phyloP scores from a whole-genome alignment of 176 grass and related monocot genomes.

The Oryza rufipogon region DNA sequence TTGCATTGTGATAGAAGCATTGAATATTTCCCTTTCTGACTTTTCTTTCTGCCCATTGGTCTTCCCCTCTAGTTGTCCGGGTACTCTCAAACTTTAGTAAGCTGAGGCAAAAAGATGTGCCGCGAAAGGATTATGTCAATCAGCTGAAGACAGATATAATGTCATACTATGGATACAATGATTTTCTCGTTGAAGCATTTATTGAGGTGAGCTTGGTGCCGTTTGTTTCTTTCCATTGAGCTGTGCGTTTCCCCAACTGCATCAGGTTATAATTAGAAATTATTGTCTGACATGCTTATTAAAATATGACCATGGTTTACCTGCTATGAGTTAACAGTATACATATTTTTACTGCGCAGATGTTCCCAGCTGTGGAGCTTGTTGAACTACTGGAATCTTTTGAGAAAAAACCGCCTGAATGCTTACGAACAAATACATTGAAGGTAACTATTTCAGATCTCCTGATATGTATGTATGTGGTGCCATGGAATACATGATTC shows the following conservation, averaged over 20 bases:
- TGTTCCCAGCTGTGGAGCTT: conserved; percentile 88
- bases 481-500: background rate
- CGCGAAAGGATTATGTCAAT: conserved; percentile 80
- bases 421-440: conserved; percentile 85
- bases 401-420: conserved; percentile 93
- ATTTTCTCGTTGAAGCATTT: conserved; percentile 82
- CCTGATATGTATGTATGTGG: conserved; percentile 5
- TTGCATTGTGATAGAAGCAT: conserved; percentile 8
- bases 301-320: background rate
- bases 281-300: conserved; percentile 25
- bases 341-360: conserved; percentile 44
- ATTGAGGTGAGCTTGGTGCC: conserved; percentile 56
- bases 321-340: conserved; percentile 8
- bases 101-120: conserved; percentile 73
- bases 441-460: conserved; percentile 60
- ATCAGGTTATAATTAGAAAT: conserved; percentile 5
- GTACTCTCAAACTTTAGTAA: conserved; percentile 89
- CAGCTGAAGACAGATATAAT: conserved; percentile 91
- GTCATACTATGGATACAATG: conserved; percentile 93
- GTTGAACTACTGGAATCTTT: conserved; percentile 90
- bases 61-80: conserved; percentile 78
- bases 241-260: conserved; percentile 9
- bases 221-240: background rate
- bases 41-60: conserved; percentile 25
- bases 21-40: conserved; percentile 26